These are phyloP conservation scores for Echeveria elegans DNA, from an alignment of 164 flowering plant genomes.

Conservation along the genomic window DNA sequence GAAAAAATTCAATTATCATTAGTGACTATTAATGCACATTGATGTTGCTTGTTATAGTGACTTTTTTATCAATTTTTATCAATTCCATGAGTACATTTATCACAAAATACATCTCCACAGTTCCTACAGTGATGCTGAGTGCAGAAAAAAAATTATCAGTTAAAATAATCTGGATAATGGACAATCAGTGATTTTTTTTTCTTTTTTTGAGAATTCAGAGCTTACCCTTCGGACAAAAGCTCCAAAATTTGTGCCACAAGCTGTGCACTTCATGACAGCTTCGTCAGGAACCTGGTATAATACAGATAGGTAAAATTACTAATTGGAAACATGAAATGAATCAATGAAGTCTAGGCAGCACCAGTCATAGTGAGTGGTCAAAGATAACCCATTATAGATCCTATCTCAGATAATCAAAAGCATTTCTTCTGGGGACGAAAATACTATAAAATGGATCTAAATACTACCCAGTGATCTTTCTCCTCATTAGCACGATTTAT, in stretches of 20 bases:
- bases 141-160: conserved; percentile 8
- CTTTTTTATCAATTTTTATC: conserved; percentile 87
- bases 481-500: conserved; percentile 90
- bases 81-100: conserved; percentile 88
- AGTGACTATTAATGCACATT: not conserved
- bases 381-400: not conserved
- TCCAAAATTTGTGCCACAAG: conserved; percentile 75
- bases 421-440: not conserved
- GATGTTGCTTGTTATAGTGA: not conserved
- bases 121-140: conserved; percentile 93
- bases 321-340: not conserved
- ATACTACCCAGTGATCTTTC: conserved; percentile 94
- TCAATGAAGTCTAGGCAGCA: not conserved
- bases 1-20: not conserved
- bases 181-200: not conserved
- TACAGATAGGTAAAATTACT: not conserved
- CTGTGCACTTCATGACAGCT: conserved; percentile 77
- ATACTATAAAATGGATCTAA: not conserved
- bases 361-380: not conserved
- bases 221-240: conserved; percentile 78
- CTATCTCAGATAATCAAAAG: not conserved
- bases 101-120: conserved; percentile 98
- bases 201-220: not conserved
- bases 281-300: conserved; percentile 81
- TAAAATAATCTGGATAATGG: not conserved